Conservation (phyloP, 148 eudicot genomes). For the Fagopyrum homotropicum region DNA sequence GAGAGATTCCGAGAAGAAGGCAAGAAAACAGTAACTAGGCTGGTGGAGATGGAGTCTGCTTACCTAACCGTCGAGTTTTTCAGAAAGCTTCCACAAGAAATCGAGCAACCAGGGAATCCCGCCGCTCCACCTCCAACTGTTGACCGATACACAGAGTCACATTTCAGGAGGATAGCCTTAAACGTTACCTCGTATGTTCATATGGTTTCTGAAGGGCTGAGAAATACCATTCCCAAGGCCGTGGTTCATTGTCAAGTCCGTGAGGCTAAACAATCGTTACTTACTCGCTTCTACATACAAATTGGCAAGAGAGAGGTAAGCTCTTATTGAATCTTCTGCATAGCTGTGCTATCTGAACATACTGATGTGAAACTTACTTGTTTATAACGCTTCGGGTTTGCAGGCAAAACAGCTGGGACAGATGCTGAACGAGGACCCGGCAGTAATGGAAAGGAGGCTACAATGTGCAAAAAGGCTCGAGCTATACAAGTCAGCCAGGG, state of each 20-base stretch:
- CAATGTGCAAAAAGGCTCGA: constrained; percentile 42
- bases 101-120: constrained; percentile 38
- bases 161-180: constrained; percentile 61
- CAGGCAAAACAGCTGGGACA: constrained; percentile 39
- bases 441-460: constrained; percentile 40
- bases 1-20: constrained; percentile 68
- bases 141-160: constrained; percentile 55
- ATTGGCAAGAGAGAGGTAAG: constrained; percentile 78
- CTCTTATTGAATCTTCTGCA: background rate
- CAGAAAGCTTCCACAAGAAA: constrained; percentile 58
- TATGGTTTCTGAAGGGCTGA: constrained; percentile 66
- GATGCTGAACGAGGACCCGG: constrained; percentile 45
- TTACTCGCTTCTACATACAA: constrained; percentile 66
- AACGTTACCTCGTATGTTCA: constrained; percentile 71
- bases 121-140: constrained; percentile 21
- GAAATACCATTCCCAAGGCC: constrained; percentile 74
- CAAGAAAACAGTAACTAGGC: constrained; percentile 51
- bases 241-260: constrained; percentile 83
- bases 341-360: no score
- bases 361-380: no score
- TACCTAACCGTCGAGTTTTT: constrained; percentile 71
- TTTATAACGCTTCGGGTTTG: background rate
- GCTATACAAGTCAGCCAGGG: constrained; percentile 46
- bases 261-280: constrained; percentile 70
- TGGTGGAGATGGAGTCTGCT: constrained; percentile 72